Evolutionary conservation across 2,329 filamentous ascomycete species (phyloP).

Genomic region (Mycosphaerella sp.): DNA sequence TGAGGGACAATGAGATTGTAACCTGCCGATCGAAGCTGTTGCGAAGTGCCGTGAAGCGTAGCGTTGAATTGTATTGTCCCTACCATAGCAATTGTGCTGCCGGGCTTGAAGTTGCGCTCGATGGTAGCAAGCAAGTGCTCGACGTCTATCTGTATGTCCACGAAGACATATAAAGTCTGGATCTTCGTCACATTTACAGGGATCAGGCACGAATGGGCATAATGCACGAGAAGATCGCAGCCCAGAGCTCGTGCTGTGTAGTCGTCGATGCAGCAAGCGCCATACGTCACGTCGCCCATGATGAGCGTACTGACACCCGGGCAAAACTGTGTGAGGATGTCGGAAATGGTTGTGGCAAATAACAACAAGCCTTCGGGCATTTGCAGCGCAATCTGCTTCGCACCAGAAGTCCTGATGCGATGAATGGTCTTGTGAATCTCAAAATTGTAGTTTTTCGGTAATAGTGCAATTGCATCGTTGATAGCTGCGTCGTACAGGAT

Average conservation of each 20-base stretch:
- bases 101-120: conserved; percentile 76
- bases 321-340: conserved; percentile 92
- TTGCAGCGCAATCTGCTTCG: conserved; percentile 85
- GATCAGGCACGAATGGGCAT: conserved; percentile 93
- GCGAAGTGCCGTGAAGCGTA: conserved; percentile 79
- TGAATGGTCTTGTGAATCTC: conserved; percentile 98
- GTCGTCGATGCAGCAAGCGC: conserved; percentile 97
- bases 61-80: conserved; percentile 99
- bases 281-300: conserved; percentile 99
- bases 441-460: conserved; percentile 96
- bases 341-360: conserved; percentile 95
- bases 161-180: conserved; percentile 95
- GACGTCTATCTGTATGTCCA: conserved; percentile 94
- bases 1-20: conserved; percentile 85
- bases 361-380: conserved; percentile 93
- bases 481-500: conserved; percentile 81
- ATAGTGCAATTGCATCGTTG: conserved; percentile 75
- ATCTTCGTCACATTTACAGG: conserved; percentile 96
- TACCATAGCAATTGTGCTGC: conserved; percentile 85
- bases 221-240: conserved; percentile 91
- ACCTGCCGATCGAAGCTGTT: conserved; percentile 71
- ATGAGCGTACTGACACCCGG: conserved; percentile 87
- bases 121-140: conserved; percentile 79
- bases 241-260: conserved; percentile 91
- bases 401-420: conserved; percentile 71